These are phyloP conservation scores for Colletotrichum paranaense DNA, from an alignment of 2,329 filamentous ascomycete species.

Conservation along the genomic window DNA sequence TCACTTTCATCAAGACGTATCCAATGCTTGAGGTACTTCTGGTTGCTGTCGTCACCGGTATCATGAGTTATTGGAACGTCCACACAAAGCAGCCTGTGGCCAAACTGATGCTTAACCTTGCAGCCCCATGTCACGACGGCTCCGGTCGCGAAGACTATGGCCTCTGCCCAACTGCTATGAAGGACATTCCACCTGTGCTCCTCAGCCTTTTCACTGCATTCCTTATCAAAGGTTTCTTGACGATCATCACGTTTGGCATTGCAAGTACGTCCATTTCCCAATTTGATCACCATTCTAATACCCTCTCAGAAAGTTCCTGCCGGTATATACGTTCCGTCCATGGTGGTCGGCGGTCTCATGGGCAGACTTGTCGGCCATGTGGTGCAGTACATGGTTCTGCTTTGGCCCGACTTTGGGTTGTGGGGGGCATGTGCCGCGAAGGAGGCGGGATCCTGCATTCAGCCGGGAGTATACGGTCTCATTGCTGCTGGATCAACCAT, in stretches of 20 bases:
- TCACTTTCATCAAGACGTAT: conserved; percentile 81
- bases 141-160: conserved; percentile 73
- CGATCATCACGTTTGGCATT: conserved; percentile 92
- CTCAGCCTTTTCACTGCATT: conserved; percentile 80
- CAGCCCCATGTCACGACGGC: conserved; percentile 83
- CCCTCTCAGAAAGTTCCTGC: conserved; percentile 81
- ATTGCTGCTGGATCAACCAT: conserved; percentile 96
- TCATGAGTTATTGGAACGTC: conserved; percentile 93
- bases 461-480: conserved; percentile 95
- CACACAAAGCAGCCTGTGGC: conserved; percentile 91
- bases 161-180: conserved; percentile 77
- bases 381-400: conserved; percentile 83
- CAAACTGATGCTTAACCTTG: conserved; percentile 89
- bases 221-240: conserved; percentile 88
- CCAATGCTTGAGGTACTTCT: conserved; percentile 89
- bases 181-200: conserved; percentile 84
- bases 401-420: conserved; percentile 76
- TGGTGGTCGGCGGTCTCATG: conserved; percentile 96
- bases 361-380: conserved; percentile 88
- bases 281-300: conserved; percentile 34
- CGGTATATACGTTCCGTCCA: conserved; percentile 97
- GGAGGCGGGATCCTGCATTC: conserved; percentile 84
- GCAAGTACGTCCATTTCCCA: conserved; percentile 52
- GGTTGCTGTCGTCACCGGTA: conserved; percentile 85
- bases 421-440: conserved; percentile 80